These are phyloP conservation scores for Starmera caribaea DNA, from an alignment of 805 yeast species.

Conservation along the genomic window DNA sequence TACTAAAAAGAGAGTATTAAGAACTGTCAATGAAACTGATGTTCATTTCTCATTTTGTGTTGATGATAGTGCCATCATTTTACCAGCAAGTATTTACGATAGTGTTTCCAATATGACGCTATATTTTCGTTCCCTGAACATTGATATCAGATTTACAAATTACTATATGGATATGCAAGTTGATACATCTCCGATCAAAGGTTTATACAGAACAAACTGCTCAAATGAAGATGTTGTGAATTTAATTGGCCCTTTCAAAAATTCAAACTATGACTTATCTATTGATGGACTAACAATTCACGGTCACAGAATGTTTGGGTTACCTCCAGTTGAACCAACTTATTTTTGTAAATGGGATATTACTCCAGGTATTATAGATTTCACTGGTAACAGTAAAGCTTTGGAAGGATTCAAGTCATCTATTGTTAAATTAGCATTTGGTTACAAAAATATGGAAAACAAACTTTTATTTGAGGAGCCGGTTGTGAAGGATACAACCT, in stretches of 20 bases:
- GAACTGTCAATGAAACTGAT: conserved; percentile 67
- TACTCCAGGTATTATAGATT: conserved; percentile 45
- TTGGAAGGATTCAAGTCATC: conserved; percentile 34
- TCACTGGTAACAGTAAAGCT: conserved; percentile 41
- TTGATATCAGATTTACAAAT: conserved; percentile 80
- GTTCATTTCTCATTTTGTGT: conserved; percentile 64
- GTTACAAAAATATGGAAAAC: conserved; percentile 71
- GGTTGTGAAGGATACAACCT: conserved; percentile 57
- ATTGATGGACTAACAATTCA: conserved; percentile 59
- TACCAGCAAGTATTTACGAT: conserved; percentile 70
- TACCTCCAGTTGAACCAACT: conserved; percentile 83
- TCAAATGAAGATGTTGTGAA: conserved; percentile 8
- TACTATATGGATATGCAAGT: conserved; percentile 91
- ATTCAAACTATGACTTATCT: conserved; percentile 25
- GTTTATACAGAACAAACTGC: conserved; percentile 15
- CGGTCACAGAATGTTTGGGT: conserved; percentile 89
- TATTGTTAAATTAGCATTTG: conserved; percentile 42
- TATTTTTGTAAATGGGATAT: conserved; percentile 90
- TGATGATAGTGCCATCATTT: conserved; percentile 54
- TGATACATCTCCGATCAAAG: conserved; percentile 50
- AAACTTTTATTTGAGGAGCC: conserved; percentile 49
- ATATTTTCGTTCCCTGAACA: conserved; percentile 53
- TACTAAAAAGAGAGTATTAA: conserved; percentile 7
- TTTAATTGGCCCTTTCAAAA: conserved; percentile 3
- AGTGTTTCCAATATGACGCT: conserved; percentile 51